Conservation (phyloP, 108 stramenopile genomes). For the Mediolabrus comicus region DNA sequence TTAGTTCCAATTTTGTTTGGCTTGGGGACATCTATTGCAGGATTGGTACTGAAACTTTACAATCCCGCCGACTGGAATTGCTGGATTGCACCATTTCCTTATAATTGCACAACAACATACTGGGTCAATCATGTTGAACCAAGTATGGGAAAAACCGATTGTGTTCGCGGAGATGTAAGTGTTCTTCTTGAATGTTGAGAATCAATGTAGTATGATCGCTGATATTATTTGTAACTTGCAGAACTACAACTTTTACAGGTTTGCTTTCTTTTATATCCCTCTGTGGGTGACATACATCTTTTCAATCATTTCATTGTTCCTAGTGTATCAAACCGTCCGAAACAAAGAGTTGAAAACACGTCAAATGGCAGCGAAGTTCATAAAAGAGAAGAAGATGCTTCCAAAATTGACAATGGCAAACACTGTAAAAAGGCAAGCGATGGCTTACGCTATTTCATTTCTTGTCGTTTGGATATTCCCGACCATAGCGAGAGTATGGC, state of each 20-base stretch:
- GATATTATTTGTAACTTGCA: too few relatives aligned
- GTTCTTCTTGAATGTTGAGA: too few relatives aligned
- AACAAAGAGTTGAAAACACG: neutral
- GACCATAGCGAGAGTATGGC: slow-evolving; percentile 5
- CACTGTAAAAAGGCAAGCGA: too few relatives aligned
- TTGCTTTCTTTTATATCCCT: slow-evolving; percentile 11
- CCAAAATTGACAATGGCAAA: too few relatives aligned
- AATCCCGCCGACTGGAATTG: slow-evolving; percentile 32
- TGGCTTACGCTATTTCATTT: too few relatives aligned
- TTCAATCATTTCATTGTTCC: slow-evolving; percentile 6
- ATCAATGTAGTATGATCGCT: too few relatives aligned
- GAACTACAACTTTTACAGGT: slow-evolving; percentile 23
- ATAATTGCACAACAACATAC: slow-evolving; percentile 11
- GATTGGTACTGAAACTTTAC: slow-evolving; percentile 8
- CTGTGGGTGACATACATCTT: slow-evolving; percentile 8
- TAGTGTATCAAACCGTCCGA: neutral
- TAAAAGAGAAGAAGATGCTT: too few relatives aligned
- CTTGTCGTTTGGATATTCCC: slow-evolving; percentile 20
- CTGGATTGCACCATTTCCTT: slow-evolving; percentile 22
- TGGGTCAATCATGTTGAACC: slow-evolving; percentile 3
- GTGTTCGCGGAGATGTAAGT: slow-evolving; percentile 26
- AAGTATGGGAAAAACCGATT: slow-evolving; percentile 6
- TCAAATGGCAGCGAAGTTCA: neutral
- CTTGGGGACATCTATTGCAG: slow-evolving; percentile 7
- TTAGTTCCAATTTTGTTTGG: slow-evolving; percentile 1